Evolutionary conservation across 345 rosid species (phyloP), one percentile per base, ranked within the genome.

Genomic region (Syzygium aqueum): DNA sequence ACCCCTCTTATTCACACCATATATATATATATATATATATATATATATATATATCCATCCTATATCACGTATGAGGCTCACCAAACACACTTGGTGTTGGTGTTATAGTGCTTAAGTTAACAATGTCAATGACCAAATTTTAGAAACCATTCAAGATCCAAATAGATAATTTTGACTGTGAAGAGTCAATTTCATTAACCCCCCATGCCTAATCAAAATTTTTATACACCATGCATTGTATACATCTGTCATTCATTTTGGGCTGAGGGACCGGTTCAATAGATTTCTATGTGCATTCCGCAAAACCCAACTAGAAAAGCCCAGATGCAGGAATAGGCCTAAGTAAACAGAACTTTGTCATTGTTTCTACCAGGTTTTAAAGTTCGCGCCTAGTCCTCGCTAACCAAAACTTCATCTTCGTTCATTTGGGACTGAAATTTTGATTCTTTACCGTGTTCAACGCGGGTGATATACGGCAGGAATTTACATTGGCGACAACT

Each of bases 321-420:
- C 51, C 83, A 85, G 16, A 85, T 86, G 28, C 84, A 82, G 15
- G 89, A 92, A 27, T 27, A 27, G 65, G 65, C 16, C 30, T 59
- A 0, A 27, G 30, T 59, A 53, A 53, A 17, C 56, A 16, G 8
- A 19, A 6, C 22, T 16, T 5, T 53, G 22, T 53, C 23, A 6
- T 53, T 14, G 2, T 53, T 2, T 19, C 23, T 53, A 53, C 6
- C 23, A 53, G 57, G 23, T 53, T 21, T 7, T 7, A 21, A 6
- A 53, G 56, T 53, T 15, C 19, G 16, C 16, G 53, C 53, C 19
- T 53, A 16, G 5, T 53, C 54, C 4, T 53, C 54, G 7, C 54
- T 53, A 53, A 53, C 6, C 54, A 16, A 53, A 53, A 53, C 56
- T 6, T 6, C 56, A 17, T 53, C 56, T 17, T 53, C 56, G 22